Evolutionary conservation across 75 land plant genomes (phyloP), one percentile per base, ranked within the genome.

Genomic region (Sequoia sempervirens): DNA sequence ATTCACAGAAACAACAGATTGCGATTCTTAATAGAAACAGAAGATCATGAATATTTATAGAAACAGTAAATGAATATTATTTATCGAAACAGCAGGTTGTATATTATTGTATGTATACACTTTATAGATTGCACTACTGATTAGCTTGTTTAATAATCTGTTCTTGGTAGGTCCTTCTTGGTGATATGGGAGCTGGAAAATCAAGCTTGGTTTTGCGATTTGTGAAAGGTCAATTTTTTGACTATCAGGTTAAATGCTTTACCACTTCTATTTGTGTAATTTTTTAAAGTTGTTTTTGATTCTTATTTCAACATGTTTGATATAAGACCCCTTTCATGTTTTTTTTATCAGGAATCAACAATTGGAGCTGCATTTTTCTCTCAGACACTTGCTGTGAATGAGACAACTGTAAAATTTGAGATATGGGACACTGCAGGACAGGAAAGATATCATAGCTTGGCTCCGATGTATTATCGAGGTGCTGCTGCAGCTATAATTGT

Each of bases 381-480:
- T 5, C 99, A 97, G 81, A 97, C 98, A 40, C 75, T 97, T 26
- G 93, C 99, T 75, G 87, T 94, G 9, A 89, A 96, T 87, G 98
- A 97, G 78, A 88, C 93, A 8, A 96, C 94, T 56, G 93, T 97
- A 9, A 97, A 96, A 74, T 97, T 96, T 87, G 99, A 97, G 84
- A 97, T 97, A 14, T 97, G 98, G 99, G 99, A 97, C 84, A 97
- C 99, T 37, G 99, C 99, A 28, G 99, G 99, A 15, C 99, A 97
- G 84, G 99, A 97, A 85, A 88, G 99, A 85, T 97, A 97, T 86
- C 99, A 98, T 83, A 97, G 99, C 61, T 90, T 97, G 87, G 99
- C 99, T 68, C 99, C 99, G 5, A 92, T 97, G 93, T 97, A 97
- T 80, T 97, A 97, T 76, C 85, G 99, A 79, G 98, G 98, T 81